Conservation (phyloP, 345 rosid genomes). For the Litchi chinensis region DNA sequence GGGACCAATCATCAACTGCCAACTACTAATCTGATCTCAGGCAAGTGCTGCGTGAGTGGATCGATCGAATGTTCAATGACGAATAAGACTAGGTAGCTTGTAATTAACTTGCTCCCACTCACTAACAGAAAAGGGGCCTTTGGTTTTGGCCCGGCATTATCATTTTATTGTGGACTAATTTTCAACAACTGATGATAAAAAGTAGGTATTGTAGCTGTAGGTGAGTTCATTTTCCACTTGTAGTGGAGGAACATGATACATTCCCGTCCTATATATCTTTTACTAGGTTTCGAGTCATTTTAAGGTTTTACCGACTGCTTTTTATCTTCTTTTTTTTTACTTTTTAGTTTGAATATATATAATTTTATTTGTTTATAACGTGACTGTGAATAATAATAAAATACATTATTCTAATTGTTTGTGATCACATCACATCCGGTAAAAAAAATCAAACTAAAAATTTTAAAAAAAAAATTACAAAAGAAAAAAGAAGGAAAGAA, state of each 20-base stretch:
- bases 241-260: not conserved
- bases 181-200: constrained; percentile 1
- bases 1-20: not conserved
- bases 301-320: not conserved
- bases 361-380: not conserved
- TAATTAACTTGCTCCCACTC: not conserved
- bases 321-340: not conserved
- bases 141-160: not conserved
- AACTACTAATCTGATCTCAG: not conserved
- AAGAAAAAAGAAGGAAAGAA: too few relatives aligned
- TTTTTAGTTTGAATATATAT: not conserved
- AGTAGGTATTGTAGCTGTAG: not conserved
- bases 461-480: too few relatives aligned
- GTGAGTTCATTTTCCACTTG: not conserved
- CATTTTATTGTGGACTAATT: not conserved
- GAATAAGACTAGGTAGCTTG: not conserved
- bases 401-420: not conserved
- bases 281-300: too few relatives aligned
- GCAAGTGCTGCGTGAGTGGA: not conserved
- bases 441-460: not conserved
- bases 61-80: constrained; percentile 3
- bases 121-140: not conserved
- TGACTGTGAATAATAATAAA: too few relatives aligned
- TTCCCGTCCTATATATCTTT: not conserved
- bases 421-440: not conserved